Base-by-base conservation (phyloP, 345 rosid species). In the Citrus maxima region DNA sequence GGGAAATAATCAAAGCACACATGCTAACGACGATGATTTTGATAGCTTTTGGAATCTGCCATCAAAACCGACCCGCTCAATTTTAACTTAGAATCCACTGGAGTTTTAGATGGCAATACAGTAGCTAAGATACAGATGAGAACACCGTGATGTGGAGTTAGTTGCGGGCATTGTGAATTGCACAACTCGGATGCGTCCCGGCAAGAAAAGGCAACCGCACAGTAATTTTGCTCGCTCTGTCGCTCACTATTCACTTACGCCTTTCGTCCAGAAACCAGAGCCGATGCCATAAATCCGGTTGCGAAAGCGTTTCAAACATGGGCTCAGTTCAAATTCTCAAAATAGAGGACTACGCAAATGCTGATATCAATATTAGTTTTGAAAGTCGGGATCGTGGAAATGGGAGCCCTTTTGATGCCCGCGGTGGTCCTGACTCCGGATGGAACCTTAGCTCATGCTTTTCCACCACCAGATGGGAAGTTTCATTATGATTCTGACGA, bases 1-100 rank as follows among this genome's bases (percentile, higher is more conserved):
- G 46, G 38, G 38, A 37, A 37, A 37, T 37, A 40, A 40, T 40
- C 13, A 10, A 40, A 40, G 46, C 13, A 40, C 46, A 40, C 46
- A 40, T 9, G 46, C 46, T 40, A 10, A 40, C 13, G 46, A 10
- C 13, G 3, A 40, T 2, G 46, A 40, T 40, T 40, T 9, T 22
- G 86, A 83, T 34, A 85, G 7, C 51, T 5, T 7, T 34, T 82
- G 32, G 88, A 86, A 74, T 62, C 74, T 0, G 87, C 87, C 28
- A 10, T 88, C 62, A 83, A 83, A 78, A 74, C 78, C 1, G 84
- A 81, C 80, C 90, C 84, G 37, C 61, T 54, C 10, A 81, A 82
- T 60, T 83, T 55, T 82, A 63, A 80, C 38, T 34, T 85, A 1
- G 76, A 77, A 0, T 7, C 72, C 37, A 78, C 87, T 1, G 88